These are phyloP conservation scores for Colletotrichum sp. DNA, from an alignment of 2,329 filamentous ascomycete species.

Conservation along the genomic window DNA sequence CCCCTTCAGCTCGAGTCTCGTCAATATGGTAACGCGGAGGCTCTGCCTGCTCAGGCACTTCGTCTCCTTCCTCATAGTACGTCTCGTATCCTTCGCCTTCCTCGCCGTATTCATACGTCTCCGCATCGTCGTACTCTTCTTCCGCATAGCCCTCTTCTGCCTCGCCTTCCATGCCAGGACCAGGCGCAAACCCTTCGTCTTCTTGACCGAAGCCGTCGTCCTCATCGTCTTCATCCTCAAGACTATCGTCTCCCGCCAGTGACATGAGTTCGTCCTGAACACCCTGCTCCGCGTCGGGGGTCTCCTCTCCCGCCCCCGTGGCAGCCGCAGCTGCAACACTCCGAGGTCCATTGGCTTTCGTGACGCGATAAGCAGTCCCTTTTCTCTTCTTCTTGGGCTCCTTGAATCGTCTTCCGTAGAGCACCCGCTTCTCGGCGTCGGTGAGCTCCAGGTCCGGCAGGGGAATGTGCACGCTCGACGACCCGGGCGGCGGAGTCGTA, in stretches of 20 bases:
- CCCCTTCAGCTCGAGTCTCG: not conserved
- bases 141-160: conserved; percentile 25
- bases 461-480: conserved; percentile 37
- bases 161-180: not conserved
- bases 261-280: conserved; percentile 10
- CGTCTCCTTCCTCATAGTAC: not conserved
- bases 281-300: not conserved
- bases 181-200: conserved; percentile 8
- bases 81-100: conserved; percentile 24
- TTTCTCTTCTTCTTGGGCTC: conserved; percentile 26
- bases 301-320: not conserved
- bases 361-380: conserved; percentile 24
- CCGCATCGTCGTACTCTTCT: conserved; percentile 29
- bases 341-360: conserved; percentile 14
- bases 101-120: conserved; percentile 27
- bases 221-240: conserved; percentile 36
- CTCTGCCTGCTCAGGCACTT: not conserved
- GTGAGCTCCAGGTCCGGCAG: conserved; percentile 45
- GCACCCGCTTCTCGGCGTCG: conserved; percentile 37
- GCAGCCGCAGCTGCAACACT: conserved; percentile 3
- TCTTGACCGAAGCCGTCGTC: conserved; percentile 23
- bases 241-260: conserved; percentile 18
- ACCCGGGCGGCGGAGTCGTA: conserved; percentile 33
- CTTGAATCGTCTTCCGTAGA: conserved; percentile 37
- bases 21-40: not conserved